Evolutionary conservation across 164 flowering plant genomes (phyloP).

Genomic region (Macadamia integrifolia): DNA sequence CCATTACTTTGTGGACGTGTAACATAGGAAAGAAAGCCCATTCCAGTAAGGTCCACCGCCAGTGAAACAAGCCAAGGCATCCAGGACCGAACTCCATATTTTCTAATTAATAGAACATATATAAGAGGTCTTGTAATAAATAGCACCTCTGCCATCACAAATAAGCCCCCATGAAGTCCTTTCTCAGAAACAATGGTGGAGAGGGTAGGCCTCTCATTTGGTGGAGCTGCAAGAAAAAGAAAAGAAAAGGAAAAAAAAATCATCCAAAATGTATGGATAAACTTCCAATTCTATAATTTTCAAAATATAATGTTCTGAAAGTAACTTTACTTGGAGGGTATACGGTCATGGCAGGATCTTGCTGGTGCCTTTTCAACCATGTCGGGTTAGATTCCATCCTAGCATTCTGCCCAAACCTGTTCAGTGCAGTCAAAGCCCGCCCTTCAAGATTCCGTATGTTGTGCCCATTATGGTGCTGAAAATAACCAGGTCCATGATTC

Average conservation of each 20-base stretch:
- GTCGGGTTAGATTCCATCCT: conserved; percentile 53
- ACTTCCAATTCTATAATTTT: not conserved
- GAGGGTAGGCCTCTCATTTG: conserved; percentile 46
- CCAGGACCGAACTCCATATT: conserved; percentile 87
- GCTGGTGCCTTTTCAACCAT: conserved; percentile 55
- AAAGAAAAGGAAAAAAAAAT: not conserved
- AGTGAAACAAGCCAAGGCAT: conserved; percentile 80
- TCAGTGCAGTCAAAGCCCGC: conserved; percentile 75
- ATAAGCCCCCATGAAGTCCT: conserved; percentile 66
- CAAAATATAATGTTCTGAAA: not conserved
- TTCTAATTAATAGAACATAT: conserved; percentile 78
- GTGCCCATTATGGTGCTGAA: conserved; percentile 23
- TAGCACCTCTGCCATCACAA: conserved; percentile 59
- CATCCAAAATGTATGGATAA: not conserved
- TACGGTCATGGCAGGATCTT: conserved; percentile 29
- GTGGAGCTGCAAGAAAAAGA: conserved; percentile 30
- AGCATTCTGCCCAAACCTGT: conserved; percentile 74
- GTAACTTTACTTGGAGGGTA: conserved; percentile 44
- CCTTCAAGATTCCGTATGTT: conserved; percentile 55
- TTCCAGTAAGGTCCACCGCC: conserved; percentile 57
- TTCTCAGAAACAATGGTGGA: conserved; percentile 58
- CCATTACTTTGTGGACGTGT: conserved; percentile 16
- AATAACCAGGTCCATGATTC: conserved; percentile 26
- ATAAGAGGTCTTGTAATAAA: conserved; percentile 78
- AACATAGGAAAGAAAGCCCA: conserved; percentile 49